These are phyloP conservation scores for Cicer bijugum DNA, from an alignment of 306 rosid species.

Conservation along the genomic window DNA sequence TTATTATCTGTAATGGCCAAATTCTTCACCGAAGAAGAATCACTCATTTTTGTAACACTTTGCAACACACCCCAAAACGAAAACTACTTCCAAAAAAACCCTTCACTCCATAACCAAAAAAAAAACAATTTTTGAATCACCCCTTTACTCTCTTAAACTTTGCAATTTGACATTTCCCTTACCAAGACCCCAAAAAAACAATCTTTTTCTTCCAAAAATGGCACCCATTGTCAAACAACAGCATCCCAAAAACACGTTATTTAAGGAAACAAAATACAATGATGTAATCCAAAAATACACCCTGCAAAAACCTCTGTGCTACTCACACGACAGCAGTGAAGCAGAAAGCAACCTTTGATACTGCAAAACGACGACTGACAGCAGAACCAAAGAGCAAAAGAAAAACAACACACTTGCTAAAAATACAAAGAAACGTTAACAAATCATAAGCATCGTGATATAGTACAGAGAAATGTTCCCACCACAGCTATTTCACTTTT, in stretches of 20 bases:
- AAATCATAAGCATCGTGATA: constrained; percentile 33
- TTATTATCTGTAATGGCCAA: constrained; percentile 74
- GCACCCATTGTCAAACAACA: not conserved
- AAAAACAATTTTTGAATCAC: not conserved
- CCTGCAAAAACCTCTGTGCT: constrained; percentile 40
- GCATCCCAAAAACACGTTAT: constrained; percentile 22
- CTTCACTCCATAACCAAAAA: not conserved
- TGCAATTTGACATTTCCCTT: constrained; percentile 40
- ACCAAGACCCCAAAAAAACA: constrained; percentile 1
- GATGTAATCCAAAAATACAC: constrained; percentile 48
- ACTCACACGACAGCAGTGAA: constrained; percentile 46
- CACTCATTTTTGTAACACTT: constrained; percentile 59
- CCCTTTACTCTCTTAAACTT: not conserved
- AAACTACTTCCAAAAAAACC: not conserved
- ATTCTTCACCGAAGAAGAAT: constrained; percentile 54
- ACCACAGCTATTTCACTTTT: not conserved
- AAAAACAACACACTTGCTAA: not conserved
- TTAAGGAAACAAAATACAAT: constrained; percentile 41
- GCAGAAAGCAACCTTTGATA: constrained; percentile 53
- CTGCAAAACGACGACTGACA: constrained; percentile 49
- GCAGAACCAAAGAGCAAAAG: not conserved
- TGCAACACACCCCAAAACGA: constrained; percentile 35
- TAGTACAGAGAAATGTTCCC: not conserved
- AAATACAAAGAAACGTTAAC: constrained; percentile 9
- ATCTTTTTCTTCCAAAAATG: constrained; percentile 27